phyloP scores from a whole-genome alignment of 441 rosid species.

The Populus hybrid region DNA sequence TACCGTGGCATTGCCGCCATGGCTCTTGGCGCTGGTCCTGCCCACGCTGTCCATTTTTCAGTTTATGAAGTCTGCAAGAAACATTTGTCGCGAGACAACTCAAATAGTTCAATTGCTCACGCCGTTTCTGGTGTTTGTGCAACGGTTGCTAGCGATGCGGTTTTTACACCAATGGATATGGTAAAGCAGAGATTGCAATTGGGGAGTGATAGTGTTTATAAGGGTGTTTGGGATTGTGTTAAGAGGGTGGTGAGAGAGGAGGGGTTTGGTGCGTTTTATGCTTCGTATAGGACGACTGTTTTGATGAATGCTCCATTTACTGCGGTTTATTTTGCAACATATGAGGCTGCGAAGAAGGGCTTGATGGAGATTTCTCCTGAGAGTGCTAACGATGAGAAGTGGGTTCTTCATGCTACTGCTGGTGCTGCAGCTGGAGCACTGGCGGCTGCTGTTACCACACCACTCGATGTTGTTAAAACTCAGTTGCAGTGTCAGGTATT shows the following conservation, averaged over 20 bases:
- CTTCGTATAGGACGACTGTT: constrained; percentile 82
- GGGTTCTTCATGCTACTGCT: constrained; percentile 82
- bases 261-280: constrained; percentile 75
- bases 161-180: constrained; percentile 91
- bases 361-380: constrained; percentile 68
- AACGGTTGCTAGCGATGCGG: constrained; percentile 79
- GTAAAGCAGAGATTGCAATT: constrained; percentile 89
- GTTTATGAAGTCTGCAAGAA: constrained; percentile 69
- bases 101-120: constrained; percentile 62
- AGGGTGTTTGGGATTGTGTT: constrained; percentile 69
- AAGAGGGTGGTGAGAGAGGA: constrained; percentile 67
- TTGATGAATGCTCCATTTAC: constrained; percentile 94
- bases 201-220: constrained; percentile 47
- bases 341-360: constrained; percentile 72
- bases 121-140: constrained; percentile 76
- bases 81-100: constrained; percentile 55
- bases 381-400: constrained; percentile 55
- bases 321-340: constrained; percentile 77
- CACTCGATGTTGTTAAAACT: constrained; percentile 89
- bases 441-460: constrained; percentile 76
- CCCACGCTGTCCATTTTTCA: constrained; percentile 88
- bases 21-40: constrained; percentile 96
- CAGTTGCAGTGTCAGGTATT: constrained; percentile 93
- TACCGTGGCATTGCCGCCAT: constrained; percentile 90
- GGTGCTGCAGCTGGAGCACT: constrained; percentile 86